Evolutionary conservation across 192 early-diverging fungal genomes (phyloP).

Genomic region (Thoreauomyces humboldtii): DNA sequence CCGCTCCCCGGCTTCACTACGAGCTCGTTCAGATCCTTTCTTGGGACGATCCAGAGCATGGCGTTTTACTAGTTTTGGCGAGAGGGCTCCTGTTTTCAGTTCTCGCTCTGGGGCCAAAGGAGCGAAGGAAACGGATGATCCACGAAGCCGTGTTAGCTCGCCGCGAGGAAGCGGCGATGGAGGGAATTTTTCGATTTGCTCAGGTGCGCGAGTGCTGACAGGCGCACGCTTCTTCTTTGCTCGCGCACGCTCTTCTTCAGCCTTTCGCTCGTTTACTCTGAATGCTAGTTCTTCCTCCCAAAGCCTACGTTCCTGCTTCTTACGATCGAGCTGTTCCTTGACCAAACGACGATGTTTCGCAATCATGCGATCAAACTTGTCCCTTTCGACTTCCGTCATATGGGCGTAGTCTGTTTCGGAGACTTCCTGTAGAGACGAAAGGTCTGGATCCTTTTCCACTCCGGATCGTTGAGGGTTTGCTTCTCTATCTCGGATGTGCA

Average conservation of each 20-base stretch:
- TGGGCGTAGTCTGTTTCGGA: constrained; percentile 57
- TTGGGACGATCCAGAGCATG: constrained; percentile 21
- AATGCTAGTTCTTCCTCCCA: constrained; percentile 52
- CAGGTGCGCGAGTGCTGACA: constrained; percentile 11
- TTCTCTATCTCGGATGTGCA: constrained; percentile 50
- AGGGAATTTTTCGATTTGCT: constrained; percentile 37
- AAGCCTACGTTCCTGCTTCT: constrained; percentile 43
- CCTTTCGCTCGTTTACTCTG: constrained; percentile 47
- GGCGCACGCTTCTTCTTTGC: constrained; percentile 31
- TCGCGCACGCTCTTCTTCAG: constrained; percentile 44
- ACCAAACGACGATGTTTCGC: constrained; percentile 41
- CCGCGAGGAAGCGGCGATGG: constrained; percentile 19
- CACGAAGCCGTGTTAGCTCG: constrained; percentile 12
- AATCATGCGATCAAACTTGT: constrained; percentile 45
- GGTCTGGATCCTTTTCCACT: constrained; percentile 43
- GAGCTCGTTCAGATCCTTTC: constrained; percentile 23
- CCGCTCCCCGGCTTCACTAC: constrained; percentile 19
- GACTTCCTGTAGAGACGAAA: constrained; percentile 42
- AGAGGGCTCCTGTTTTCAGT: constrained; percentile 23
- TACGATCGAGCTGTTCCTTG: constrained; percentile 51
- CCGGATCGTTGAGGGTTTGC: constrained; percentile 16
- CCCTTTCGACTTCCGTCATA: constrained; percentile 44
- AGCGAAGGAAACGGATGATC: constrained; percentile 7
- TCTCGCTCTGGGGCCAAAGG: neutral
- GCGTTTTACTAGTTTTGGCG: constrained; percentile 37